A percentile compares a stretch with the other conserved stretches of the same genome.
phyloP scores from a whole-genome alignment of 176 grass and related monocot species.

The Carex pumila region DNA sequence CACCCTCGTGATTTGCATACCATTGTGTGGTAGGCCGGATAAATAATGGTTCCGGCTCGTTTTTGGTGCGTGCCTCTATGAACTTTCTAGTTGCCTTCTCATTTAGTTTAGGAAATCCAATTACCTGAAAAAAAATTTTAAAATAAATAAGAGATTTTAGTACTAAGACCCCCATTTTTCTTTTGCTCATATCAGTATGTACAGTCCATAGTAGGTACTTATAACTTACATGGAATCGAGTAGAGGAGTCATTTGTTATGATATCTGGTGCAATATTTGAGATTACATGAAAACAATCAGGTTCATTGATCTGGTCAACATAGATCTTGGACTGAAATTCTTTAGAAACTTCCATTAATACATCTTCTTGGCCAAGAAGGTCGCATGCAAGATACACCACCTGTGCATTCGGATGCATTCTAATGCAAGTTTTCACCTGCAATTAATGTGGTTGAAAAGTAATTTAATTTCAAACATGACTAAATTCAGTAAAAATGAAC shows the following conservation, averaged over 20 bases:
- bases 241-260: slow-evolving; percentile 24
- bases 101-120: slow-evolving; percentile 34
- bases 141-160: not conserved
- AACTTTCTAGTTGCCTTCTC: slow-evolving; percentile 34
- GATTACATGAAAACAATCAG: slow-evolving; percentile 38
- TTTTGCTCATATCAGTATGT: not conserved
- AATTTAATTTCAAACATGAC: not conserved
- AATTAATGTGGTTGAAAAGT: not conserved
- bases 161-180: not conserved
- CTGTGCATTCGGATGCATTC: slow-evolving; percentile 40
- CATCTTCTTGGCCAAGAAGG: slow-evolving; percentile 73
- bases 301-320: slow-evolving; percentile 28
- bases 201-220: not conserved
- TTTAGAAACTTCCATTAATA: slow-evolving; percentile 50
- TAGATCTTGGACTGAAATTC: slow-evolving; percentile 49
- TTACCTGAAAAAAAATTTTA: slow-evolving; percentile 9
- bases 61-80: slow-evolving; percentile 25
- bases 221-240: slow-evolving; percentile 38
- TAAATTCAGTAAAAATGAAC: not conserved
- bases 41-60: slow-evolving; percentile 46
- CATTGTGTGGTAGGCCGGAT: slow-evolving; percentile 51
- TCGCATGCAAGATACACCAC: slow-evolving; percentile 55
- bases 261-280: slow-evolving; percentile 49
- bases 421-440: slow-evolving; percentile 70
- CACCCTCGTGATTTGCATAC: slow-evolving; percentile 30